Percentiles rank a stretch among this genome's conserved stretches.
phyloP scores from a whole-genome alignment of 208 protist species.

The Acanthamoeba healyi region DNA sequence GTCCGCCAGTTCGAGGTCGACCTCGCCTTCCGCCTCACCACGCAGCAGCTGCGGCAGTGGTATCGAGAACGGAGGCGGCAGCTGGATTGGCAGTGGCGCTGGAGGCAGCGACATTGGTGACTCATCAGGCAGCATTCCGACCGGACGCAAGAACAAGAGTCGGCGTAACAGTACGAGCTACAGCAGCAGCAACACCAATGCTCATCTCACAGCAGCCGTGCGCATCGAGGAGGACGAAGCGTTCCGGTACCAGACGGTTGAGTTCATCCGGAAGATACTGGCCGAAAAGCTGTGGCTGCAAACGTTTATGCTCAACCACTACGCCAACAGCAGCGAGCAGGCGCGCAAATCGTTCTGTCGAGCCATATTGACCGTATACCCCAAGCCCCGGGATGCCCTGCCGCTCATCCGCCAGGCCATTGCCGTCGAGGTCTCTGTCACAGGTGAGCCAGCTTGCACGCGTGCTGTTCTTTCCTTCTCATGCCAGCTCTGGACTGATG shows the following conservation, averaged over 20 bases:
- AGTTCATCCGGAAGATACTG: conserved; percentile 46
- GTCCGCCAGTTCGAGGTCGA: too few relatives aligned
- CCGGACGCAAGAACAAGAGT: not conserved
- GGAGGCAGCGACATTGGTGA: too few relatives aligned
- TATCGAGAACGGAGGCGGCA: not conserved
- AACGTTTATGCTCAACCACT: conserved; percentile 12
- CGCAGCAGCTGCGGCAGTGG: not conserved
- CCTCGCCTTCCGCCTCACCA: not conserved
- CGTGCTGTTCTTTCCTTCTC: not conserved
- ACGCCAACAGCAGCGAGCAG: not conserved
- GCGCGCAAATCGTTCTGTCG: conserved; percentile 28
- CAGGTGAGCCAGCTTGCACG: not conserved
- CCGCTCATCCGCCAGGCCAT: conserved; percentile 37
- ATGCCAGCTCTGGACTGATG: not conserved
- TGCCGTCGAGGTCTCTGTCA: conserved; percentile 15
- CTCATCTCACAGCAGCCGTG: too few relatives aligned
- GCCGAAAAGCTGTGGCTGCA: conserved; percentile 51
- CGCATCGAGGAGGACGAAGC: not conserved
- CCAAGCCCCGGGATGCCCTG: conserved; percentile 1
- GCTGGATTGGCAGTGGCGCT: too few relatives aligned
- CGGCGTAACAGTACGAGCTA: not conserved
- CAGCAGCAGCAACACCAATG: not conserved
- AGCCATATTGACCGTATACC: conserved; percentile 14
- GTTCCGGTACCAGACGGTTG: not conserved
- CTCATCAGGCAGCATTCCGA: not conserved